Conservation (phyloP, 2,329 filamentous ascomycete genomes). For the Colletotrichum ledebouriae region DNA sequence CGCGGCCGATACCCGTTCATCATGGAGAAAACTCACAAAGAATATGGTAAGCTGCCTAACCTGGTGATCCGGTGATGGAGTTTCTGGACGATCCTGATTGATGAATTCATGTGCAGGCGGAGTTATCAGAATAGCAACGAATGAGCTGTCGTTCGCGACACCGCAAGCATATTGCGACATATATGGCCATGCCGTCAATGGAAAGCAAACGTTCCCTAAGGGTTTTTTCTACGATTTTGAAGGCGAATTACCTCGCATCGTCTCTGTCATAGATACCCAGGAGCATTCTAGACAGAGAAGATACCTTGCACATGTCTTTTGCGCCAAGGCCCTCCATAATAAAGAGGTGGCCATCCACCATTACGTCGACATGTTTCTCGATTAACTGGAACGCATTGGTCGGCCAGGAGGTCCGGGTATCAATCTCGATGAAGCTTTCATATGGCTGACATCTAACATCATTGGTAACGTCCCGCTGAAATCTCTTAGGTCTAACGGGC, state of each 20-base stretch:
- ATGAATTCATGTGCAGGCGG: neutral
- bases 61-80: neutral
- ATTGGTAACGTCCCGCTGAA: neutral
- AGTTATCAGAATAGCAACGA: neutral
- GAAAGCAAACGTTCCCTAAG: neutral
- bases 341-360: constrained; percentile 1
- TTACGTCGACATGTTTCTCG: neutral
- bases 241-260: neutral
- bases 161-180: neutral
- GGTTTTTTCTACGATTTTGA: neutral
- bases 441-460: constrained; percentile 3
- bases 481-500: too few species aligned
- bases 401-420: neutral
- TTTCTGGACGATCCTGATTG: too few species aligned
- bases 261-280: neutral
- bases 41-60: neutral
- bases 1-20: constrained; percentile 1
- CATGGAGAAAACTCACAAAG: neutral
- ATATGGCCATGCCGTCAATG: neutral
- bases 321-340: neutral
- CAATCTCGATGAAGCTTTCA: neutral
- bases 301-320: neutral
- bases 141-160: neutral
- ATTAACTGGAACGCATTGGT: neutral
- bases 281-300: neutral